A percentile compares a stretch with the other conserved stretches of the same genome.
Conservation (phyloP, 345 rosid species). For the Acer yangbiense region DNA sequence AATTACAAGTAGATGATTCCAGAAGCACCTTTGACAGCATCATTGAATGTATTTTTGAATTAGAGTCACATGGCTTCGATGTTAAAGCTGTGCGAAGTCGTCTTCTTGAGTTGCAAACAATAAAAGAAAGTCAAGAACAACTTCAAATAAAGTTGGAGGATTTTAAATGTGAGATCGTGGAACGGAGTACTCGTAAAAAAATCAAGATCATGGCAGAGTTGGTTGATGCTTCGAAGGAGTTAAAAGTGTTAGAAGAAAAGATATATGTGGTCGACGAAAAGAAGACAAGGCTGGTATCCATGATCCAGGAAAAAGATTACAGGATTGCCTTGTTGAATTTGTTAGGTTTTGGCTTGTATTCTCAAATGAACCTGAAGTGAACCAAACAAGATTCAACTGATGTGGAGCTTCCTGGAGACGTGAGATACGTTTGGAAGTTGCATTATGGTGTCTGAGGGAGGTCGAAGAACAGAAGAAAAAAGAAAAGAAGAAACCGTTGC, state of each 20-base stretch:
- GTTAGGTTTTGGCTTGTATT: no score
- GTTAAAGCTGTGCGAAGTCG: conserved; percentile 16
- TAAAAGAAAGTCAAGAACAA: conserved; percentile 27
- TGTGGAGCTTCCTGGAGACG: no score
- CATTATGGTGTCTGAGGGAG: no score
- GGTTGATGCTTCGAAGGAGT: conserved; percentile 8
- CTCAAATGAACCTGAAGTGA: no score
- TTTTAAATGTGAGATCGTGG: conserved; percentile 8
- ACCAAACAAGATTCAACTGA: no score
- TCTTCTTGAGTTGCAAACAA: conserved; percentile 19
- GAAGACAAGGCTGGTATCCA: conserved; percentile 5
- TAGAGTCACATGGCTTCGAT: conserved; percentile 38
- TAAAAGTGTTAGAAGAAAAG: conserved; percentile 18
- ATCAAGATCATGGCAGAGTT: conserved; percentile 17
- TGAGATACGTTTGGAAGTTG: no score
- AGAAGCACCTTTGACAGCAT: conserved; percentile 13
- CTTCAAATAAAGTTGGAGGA: conserved; percentile 19
- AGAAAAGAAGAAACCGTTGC: no score
- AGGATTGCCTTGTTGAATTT: conserved; percentile 5
- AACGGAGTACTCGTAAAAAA: background rate
- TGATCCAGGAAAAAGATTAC: conserved; percentile 15
- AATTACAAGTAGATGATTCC: conserved; percentile 23
- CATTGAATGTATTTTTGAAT: conserved; percentile 24
- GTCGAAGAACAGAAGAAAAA: no score
- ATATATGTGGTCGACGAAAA: background rate